These are phyloP conservation scores for Sordariomycetes sp. DNA, from an alignment of 2,329 filamentous ascomycete genomes.

Conservation along the genomic window DNA sequence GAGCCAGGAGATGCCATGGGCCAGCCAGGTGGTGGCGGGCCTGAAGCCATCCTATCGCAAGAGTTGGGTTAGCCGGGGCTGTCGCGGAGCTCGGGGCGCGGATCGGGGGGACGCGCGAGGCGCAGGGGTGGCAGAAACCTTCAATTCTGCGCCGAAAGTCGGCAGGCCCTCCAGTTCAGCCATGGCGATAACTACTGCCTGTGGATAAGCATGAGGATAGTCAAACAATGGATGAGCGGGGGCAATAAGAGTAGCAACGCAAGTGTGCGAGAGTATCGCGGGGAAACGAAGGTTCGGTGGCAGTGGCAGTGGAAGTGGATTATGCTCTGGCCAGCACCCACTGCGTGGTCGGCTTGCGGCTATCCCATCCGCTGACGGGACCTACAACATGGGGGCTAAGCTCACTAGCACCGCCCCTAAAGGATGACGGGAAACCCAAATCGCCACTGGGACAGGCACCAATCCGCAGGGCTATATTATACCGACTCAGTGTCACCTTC, in stretches of 20 bases:
- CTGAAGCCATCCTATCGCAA: constrained; percentile 80
- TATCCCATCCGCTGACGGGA: neutral
- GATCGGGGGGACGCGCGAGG: constrained; percentile 7
- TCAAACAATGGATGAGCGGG: neutral
- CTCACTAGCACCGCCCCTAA: neutral
- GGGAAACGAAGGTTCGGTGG: neutral
- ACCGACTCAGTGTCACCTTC: too few species aligned
- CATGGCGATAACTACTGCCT: constrained; percentile 37
- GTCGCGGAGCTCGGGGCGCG: neutral
- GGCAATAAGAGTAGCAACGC: neutral
- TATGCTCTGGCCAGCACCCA: neutral
- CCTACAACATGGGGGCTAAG: neutral
- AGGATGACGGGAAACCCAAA: neutral
- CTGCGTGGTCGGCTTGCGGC: neutral
- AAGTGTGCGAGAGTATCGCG: neutral
- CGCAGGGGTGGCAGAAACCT: constrained; percentile 41
- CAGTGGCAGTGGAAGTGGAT: neutral
- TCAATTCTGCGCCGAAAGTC: constrained; percentile 88
- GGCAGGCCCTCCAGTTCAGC: constrained; percentile 73
- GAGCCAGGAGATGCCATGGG: constrained; percentile 83
- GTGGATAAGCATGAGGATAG: constrained; percentile 4
- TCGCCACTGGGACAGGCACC: neutral
- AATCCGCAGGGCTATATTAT: too few species aligned
- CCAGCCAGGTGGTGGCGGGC: constrained; percentile 84
- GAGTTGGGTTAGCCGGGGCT: neutral